A percentile compares a stretch with the other conserved stretches of the same genome.
Conservation (phyloP, 305 asterid genomes). For the Nicotiana rustica region DNA sequence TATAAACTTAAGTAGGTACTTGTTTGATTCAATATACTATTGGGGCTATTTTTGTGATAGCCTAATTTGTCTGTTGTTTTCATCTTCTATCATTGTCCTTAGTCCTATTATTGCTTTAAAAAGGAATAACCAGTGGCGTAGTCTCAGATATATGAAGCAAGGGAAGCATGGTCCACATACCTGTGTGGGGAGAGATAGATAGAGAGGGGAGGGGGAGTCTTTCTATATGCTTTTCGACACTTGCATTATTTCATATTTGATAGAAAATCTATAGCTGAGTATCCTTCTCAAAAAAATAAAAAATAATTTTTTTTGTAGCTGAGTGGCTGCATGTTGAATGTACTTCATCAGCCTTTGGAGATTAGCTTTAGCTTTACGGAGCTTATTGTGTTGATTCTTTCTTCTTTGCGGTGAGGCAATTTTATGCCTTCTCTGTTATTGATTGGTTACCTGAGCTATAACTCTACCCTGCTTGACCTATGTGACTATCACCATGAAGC, state of each 20-base stretch:
- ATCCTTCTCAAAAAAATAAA: no score
- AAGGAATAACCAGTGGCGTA: neutral
- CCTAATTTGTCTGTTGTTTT: slow-evolving; percentile 3
- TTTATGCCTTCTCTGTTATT: slow-evolving; percentile 9
- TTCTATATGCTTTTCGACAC: neutral
- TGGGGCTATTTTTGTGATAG: neutral
- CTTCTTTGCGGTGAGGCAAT: slow-evolving; percentile 11
- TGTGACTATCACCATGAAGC: neutral
- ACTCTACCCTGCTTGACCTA: neutral
- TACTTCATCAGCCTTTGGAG: neutral
- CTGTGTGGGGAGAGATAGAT: neutral
- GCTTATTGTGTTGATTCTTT: slow-evolving; percentile 1
- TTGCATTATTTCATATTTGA: neutral
- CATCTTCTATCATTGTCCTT: neutral
- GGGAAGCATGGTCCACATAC: slow-evolving; percentile 1
- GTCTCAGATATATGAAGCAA: neutral
- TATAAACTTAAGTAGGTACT: neutral
- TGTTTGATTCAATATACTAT: neutral
- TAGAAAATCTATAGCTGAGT: neutral
- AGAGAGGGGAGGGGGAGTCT: neutral
- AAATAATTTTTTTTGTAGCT: neutral
- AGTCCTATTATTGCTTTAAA: neutral
- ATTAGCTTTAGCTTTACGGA: slow-evolving; percentile 4
- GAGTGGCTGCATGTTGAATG: neutral
- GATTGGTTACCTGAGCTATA: neutral